Conservation (phyloP, 805 yeast species). For the Saccharomycopsis synnaedendra region DNA sequence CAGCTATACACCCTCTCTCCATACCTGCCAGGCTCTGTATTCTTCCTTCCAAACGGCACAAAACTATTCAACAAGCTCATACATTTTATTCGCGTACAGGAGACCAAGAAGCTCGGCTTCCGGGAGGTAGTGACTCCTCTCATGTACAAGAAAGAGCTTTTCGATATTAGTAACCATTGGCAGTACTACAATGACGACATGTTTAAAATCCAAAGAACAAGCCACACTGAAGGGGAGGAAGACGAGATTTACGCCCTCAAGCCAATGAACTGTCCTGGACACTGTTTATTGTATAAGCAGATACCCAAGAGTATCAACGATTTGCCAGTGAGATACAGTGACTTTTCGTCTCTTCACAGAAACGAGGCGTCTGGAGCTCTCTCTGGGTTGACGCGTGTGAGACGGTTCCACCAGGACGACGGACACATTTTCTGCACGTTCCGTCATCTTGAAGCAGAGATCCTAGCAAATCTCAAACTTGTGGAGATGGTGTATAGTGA, state of each 20-base stretch:
- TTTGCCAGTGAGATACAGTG: constrained; percentile 75
- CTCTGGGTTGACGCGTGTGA: constrained; percentile 83
- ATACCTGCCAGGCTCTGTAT: constrained; percentile 82
- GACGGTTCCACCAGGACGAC: constrained; percentile 96
- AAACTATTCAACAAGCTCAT: constrained; percentile 70
- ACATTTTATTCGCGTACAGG: constrained; percentile 78
- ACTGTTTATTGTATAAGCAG: constrained; percentile 70
- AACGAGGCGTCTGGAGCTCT: constrained; percentile 94
- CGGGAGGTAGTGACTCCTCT: constrained; percentile 90
- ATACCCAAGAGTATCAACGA: constrained; percentile 77
- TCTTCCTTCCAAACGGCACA: constrained; percentile 90
- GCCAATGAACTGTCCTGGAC: constrained; percentile 96
- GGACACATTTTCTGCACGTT: constrained; percentile 89
- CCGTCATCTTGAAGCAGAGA: constrained; percentile 68
- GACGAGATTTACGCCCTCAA: constrained; percentile 60
- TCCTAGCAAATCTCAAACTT: constrained; percentile 56
- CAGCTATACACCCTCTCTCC: constrained; percentile 70
- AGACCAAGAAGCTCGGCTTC: constrained; percentile 59
- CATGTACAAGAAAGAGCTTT: constrained; percentile 67
- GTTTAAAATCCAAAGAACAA: constrained; percentile 68
- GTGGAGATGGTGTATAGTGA: constrained; percentile 64
- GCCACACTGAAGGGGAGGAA: constrained; percentile 28
- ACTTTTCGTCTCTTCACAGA: constrained; percentile 85
- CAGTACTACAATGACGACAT: constrained; percentile 87
- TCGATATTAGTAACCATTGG: constrained; percentile 96